These are phyloP conservation scores for Plasmodium malariae DNA, from an alignment of 169 alveolate genomes.

Conservation along the genomic window DNA sequence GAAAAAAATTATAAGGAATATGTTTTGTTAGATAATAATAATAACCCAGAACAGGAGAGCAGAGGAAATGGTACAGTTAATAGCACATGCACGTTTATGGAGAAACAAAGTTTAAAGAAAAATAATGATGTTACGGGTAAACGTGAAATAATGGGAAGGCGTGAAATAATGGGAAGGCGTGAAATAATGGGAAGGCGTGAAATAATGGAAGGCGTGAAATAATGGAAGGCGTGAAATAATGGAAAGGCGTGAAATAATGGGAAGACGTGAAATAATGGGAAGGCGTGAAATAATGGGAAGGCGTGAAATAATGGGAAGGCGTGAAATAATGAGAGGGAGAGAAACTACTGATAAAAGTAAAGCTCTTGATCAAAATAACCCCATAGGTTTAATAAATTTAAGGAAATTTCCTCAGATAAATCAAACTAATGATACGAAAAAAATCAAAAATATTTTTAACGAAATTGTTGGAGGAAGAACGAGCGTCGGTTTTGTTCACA, in stretches of 20 bases:
- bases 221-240: no score
- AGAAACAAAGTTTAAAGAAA: not conserved
- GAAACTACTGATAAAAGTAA: no score
- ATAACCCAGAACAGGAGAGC: constrained; percentile 5
- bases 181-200: no score
- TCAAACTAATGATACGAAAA: constrained; percentile 7
- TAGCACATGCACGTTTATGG: not conserved
- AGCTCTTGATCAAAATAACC: not conserved
- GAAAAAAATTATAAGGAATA: not conserved
- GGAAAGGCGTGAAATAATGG: no score
- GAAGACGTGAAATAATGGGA: no score
- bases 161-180: no score
- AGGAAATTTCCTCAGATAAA: not conserved
- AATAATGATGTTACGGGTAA: not conserved
- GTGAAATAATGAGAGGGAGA: no score
- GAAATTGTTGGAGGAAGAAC: constrained; percentile 11
- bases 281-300: no score
- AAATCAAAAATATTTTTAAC: constrained; percentile 41
- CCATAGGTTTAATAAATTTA: not conserved
- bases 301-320: no score
- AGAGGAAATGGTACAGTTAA: constrained; percentile 2
- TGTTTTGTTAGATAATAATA: not conserved
- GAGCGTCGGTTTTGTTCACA: constrained; percentile 37
- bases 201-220: no score
- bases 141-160: no score